A percentile compares a stretch with the other conserved stretches of the same genome.
phyloP scores from a whole-genome alignment of 164 flowering plant genomes.

The Hamamelis virginiana region DNA sequence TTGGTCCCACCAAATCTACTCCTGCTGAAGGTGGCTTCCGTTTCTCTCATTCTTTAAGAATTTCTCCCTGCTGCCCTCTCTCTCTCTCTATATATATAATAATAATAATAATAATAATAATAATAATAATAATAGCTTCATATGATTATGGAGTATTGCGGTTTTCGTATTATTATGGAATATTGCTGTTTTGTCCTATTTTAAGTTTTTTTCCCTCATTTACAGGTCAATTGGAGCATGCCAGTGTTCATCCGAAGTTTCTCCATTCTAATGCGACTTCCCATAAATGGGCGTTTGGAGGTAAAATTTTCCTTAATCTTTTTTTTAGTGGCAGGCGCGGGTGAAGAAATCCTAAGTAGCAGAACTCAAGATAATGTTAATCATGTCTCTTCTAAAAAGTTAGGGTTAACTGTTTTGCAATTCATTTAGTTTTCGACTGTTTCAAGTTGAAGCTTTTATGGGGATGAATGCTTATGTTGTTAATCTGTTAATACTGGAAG shows the following conservation, averaged over 20 bases:
- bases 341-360: neutral
- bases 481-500: too few species aligned
- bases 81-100: too few species aligned
- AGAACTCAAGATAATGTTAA: neutral
- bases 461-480: too few species aligned
- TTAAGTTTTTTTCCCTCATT: neutral
- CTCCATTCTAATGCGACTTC: slow-evolving; percentile 95
- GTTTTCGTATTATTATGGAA: neutral
- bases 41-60: neutral
- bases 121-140: too few species aligned
- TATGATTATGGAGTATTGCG: too few species aligned
- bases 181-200: too few species aligned
- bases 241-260: slow-evolving; percentile 87
- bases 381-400: neutral
- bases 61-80: neutral
- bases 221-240: slow-evolving; percentile 73
- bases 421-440: too few species aligned
- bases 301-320: too few species aligned
- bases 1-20: slow-evolving; percentile 21
- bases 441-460: too few species aligned
- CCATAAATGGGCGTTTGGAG: slow-evolving; percentile 97
- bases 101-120: too few species aligned
- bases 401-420: too few species aligned
- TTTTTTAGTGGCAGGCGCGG: neutral
- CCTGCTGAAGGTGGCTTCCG: slow-evolving; percentile 22